Conservation (phyloP, 139 green algal species). For the Tetratostichococcus sp. region DNA sequence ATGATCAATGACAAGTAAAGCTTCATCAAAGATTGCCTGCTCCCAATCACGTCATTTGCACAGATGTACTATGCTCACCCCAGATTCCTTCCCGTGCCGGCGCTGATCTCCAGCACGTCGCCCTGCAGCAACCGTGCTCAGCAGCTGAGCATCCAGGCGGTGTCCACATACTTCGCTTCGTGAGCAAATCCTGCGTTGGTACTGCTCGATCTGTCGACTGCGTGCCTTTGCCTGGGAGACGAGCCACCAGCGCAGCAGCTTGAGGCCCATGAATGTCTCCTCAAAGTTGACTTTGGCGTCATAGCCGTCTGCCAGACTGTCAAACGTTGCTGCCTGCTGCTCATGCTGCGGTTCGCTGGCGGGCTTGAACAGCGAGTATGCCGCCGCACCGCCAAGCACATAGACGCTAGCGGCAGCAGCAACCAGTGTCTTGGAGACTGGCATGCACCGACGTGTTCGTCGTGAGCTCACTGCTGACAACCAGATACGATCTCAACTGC, state of each 20-base stretch:
- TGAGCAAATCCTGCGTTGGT: no score
- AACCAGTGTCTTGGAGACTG: not conserved
- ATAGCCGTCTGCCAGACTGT: slow-evolving; percentile 43
- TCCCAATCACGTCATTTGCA: no score
- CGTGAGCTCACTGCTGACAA: not conserved
- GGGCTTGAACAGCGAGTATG: not conserved
- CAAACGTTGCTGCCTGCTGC: slow-evolving; percentile 23
- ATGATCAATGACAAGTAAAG: no score
- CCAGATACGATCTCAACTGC: not conserved
- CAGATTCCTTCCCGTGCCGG: slow-evolving; percentile 72
- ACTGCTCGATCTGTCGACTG: no score
- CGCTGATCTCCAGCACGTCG: slow-evolving; percentile 67
- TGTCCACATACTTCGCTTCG: no score
- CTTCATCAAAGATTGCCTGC: no score
- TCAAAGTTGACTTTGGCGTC: slow-evolving; percentile 47
- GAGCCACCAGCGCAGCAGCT: slow-evolving; percentile 44
- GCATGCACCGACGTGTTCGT: not conserved
- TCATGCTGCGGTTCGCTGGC: not conserved
- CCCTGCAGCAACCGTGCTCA: slow-evolving; percentile 22
- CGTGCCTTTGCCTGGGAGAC: slow-evolving; percentile 38
- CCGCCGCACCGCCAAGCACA: no score
- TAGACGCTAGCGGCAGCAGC: not conserved
- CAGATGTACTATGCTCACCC: no score
- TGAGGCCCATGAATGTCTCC: slow-evolving; percentile 54
- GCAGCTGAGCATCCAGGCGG: no score